Conservation (phyloP, 306 rosid species). For the Gastrolobium bilobum region DNA sequence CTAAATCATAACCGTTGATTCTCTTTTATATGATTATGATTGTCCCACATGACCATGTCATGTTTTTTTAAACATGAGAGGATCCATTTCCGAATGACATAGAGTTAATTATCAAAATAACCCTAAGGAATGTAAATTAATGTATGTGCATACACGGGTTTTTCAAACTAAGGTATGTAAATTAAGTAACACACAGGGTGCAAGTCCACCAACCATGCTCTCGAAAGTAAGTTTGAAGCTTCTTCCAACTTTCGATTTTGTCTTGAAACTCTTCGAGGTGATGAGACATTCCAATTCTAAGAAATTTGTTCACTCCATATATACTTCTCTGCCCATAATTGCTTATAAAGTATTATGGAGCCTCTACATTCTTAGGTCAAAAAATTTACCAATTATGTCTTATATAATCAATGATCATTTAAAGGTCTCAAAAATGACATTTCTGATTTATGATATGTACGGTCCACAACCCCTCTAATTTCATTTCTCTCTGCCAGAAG, state of each 20-base stretch:
- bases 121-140: not conserved
- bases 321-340: not conserved
- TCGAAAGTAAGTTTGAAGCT: not conserved
- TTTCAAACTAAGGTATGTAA: not conserved
- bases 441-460: not conserved
- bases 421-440: not conserved
- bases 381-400: not conserved
- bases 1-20: no score
- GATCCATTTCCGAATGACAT: no score
- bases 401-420: not conserved
- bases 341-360: not conserved
- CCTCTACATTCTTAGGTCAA: not conserved
- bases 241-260: not conserved
- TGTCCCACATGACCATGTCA: no score
- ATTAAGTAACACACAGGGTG: not conserved
- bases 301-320: not conserved
- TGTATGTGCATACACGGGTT: not conserved
- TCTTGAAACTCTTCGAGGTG: not conserved
- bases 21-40: no score
- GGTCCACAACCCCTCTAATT: not conserved
- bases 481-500: not conserved
- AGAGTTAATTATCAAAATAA: slow-evolving; percentile 3
- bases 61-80: no score
- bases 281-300: not conserved
- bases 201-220: not conserved